Evolutionary conservation across 169 alveolate species (phyloP).

Genomic region (Cryptosporidium sp.): DNA sequence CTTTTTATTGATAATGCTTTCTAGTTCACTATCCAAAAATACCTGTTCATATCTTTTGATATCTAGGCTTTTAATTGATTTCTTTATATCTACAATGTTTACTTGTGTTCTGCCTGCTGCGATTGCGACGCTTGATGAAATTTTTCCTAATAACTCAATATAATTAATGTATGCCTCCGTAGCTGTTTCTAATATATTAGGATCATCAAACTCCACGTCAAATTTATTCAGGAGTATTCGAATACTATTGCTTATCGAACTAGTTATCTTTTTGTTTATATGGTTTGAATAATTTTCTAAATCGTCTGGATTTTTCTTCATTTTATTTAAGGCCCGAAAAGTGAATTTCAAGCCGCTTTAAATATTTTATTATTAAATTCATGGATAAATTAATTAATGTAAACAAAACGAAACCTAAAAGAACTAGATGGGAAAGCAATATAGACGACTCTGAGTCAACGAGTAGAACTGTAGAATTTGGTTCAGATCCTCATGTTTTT

Average conservation of each 20-base stretch:
- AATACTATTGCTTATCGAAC: conserved; percentile 19
- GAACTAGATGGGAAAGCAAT: conserved; percentile 16
- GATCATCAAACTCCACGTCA: conserved; percentile 34
- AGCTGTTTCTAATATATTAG: conserved; percentile 48
- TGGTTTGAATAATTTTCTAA: neutral
- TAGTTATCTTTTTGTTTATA: conserved; percentile 16
- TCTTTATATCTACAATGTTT: conserved; percentile 42
- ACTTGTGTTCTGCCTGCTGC: conserved; percentile 71
- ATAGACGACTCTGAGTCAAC: neutral
- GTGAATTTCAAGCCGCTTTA: neutral
- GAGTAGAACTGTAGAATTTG: conserved; percentile 16
- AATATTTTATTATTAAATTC: neutral
- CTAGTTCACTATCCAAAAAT: conserved; percentile 6
- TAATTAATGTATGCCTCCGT: conserved; percentile 49
- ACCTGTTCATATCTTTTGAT: conserved; percentile 45
- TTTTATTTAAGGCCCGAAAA: neutral
- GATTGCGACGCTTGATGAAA: conserved; percentile 8
- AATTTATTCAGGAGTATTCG: conserved; percentile 16
- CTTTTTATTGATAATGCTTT: neutral
- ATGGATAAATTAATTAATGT: conserved; percentile 7
- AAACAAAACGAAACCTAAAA: neutral
- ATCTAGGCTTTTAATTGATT: conserved; percentile 53
- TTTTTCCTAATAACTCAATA: conserved; percentile 41
- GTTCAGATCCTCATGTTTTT: conserved; percentile 27
- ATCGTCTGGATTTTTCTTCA: neutral